Evolutionary conservation across 2,329 filamentous ascomycete genomes (phyloP).

Genomic region (Hirsutella minnesotensis): DNA sequence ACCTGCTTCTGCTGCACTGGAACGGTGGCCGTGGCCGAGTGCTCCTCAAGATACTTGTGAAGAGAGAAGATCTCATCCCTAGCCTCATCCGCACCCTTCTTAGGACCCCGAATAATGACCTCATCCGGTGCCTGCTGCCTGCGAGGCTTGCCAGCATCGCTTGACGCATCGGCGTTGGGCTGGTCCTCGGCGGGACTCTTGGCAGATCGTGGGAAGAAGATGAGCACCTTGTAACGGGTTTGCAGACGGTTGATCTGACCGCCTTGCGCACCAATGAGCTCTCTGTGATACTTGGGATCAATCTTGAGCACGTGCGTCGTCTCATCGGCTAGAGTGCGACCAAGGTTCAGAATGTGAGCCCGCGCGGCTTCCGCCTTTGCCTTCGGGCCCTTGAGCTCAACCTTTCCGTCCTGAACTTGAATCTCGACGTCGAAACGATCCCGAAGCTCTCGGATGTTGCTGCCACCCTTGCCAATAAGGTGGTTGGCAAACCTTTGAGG

Average conservation of each 20-base stretch:
- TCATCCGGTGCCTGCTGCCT: slow-evolving; percentile 74
- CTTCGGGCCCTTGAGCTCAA: slow-evolving; percentile 90
- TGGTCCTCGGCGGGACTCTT: slow-evolving; percentile 58
- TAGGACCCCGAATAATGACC: slow-evolving; percentile 81
- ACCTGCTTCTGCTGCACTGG: slow-evolving; percentile 85
- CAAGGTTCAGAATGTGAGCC: slow-evolving; percentile 66
- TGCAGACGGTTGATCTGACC: slow-evolving; percentile 85
- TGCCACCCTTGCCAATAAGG: slow-evolving; percentile 56
- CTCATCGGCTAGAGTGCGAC: slow-evolving; percentile 82
- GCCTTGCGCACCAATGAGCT: slow-evolving; percentile 83
- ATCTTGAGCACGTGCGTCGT: slow-evolving; percentile 79
- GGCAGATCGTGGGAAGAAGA: slow-evolving; percentile 72
- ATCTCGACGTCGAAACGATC: slow-evolving; percentile 63
- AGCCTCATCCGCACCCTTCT: slow-evolving; percentile 83
- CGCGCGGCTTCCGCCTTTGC: slow-evolving; percentile 85
- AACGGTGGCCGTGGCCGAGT: slow-evolving; percentile 67
- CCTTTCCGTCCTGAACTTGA: slow-evolving; percentile 85
- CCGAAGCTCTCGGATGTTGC: slow-evolving; percentile 52
- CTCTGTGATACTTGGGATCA: slow-evolving; percentile 84
- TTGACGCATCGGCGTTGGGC: slow-evolving; percentile 54
- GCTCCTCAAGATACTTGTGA: slow-evolving; percentile 81
- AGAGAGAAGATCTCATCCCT: slow-evolving; percentile 84
- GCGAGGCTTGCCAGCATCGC: slow-evolving; percentile 53
- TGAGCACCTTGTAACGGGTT: slow-evolving; percentile 82
- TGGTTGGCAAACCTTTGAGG: slow-evolving; percentile 91